These are phyloP conservation scores for Chytriomyces confervae DNA, from an alignment of 192 early-diverging fungal species.

Conservation along the genomic window DNA sequence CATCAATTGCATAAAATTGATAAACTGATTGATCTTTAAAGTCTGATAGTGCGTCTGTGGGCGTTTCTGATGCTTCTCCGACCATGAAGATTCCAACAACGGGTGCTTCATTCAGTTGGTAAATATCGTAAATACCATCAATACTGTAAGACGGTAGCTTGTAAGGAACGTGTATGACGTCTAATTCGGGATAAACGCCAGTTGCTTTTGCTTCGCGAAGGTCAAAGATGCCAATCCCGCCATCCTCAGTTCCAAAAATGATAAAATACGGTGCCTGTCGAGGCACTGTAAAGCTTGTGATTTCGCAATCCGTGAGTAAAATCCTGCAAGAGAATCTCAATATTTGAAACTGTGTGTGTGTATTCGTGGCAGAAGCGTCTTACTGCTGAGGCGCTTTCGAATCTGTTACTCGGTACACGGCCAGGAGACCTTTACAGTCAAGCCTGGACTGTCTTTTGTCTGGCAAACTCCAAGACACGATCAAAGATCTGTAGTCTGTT, in stretches of 20 bases:
- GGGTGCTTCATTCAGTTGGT: background rate
- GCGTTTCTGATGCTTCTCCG: background rate
- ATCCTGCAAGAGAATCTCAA: conserved; percentile 16
- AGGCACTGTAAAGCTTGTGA: conserved; percentile 33
- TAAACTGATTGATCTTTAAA: conserved; percentile 20
- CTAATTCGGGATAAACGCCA: conserved; percentile 6
- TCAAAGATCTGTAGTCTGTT: conserved; percentile 37
- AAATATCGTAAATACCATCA: conserved; percentile 25
- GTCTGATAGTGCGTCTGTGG: background rate
- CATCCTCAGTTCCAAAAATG: conserved; percentile 54
- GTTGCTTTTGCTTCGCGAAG: conserved; percentile 32
- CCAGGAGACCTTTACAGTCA: conserved; percentile 37
- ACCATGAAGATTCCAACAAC: conserved; percentile 8
- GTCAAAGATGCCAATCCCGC: conserved; percentile 54
- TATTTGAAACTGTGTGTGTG: background rate
- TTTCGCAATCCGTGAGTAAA: conserved; percentile 41
- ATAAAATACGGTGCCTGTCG: conserved; percentile 44
- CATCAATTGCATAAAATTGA: conserved; percentile 50
- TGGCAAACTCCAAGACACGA: conserved; percentile 32
- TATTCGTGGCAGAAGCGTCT: background rate
- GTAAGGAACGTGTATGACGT: background rate
- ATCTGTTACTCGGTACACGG: conserved; percentile 48
- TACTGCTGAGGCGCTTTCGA: conserved; percentile 42
- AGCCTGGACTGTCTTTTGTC: background rate
- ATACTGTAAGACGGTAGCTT: conserved; percentile 29